Evolutionary conservation across 495 filamentous ascomycete species (phyloP).

Genomic region (Amniculicola lignicola): DNA sequence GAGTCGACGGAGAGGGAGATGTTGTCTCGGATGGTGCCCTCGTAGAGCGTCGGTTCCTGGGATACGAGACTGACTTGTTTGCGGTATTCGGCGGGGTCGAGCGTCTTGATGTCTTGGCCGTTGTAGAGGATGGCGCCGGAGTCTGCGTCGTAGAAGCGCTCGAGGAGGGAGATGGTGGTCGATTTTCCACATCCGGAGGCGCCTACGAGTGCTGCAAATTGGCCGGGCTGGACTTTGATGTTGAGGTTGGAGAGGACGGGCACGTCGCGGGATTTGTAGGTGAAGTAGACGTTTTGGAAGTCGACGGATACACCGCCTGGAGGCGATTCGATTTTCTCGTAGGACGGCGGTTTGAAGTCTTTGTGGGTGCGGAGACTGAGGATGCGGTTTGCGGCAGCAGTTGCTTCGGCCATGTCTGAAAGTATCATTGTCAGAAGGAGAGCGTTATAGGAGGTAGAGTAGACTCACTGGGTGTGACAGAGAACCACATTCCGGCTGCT

Average conservation of each 20-base stretch:
- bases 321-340: conserved; percentile 1
- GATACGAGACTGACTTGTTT: conserved; percentile 28
- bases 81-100: conserved; percentile 31
- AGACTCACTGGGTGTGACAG: conserved; percentile 27
- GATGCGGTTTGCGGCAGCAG: conserved; percentile 33
- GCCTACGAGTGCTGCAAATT: conserved; percentile 78
- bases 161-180: conserved; percentile 74
- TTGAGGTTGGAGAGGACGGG: conserved; percentile 71
- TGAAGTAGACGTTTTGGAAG: conserved; percentile 74
- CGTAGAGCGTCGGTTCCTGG: conserved; percentile 40
- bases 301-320: conserved; percentile 49
- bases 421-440: background rate
- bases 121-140: conserved; percentile 29
- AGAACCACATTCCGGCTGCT: conserved; percentile 36
- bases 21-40: conserved; percentile 38
- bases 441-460: background rate
- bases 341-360: background rate
- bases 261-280: conserved; percentile 30
- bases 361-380: conserved; percentile 21
- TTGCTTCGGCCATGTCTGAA: conserved; percentile 31
- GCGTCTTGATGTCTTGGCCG: conserved; percentile 24
- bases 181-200: conserved; percentile 81
- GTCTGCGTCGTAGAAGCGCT: conserved; percentile 66
- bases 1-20: conserved; percentile 31
- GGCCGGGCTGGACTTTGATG: conserved; percentile 66